A percentile compares a stretch with the other conserved stretches of the same genome.
phyloP scores from a whole-genome alignment of 345 rosid genomes.

The Gossypium anomalum region DNA sequence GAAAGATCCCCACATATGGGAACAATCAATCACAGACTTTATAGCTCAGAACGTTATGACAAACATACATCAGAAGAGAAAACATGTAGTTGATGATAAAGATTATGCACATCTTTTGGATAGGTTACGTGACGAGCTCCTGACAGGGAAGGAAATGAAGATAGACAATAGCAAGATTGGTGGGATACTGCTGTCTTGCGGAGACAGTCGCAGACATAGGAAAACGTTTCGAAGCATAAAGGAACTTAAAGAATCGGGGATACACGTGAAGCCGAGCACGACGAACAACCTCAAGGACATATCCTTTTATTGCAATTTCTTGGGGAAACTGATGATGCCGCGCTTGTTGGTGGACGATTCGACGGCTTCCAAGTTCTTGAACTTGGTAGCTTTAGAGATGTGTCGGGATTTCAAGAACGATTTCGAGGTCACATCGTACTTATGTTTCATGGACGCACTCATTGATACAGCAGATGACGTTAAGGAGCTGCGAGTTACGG shows the following conservation, averaged over 20 bases:
- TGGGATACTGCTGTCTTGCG: neutral
- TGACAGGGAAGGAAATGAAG: neutral
- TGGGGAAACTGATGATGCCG: neutral
- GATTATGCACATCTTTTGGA: conserved; percentile 21
- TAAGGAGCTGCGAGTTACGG: neutral
- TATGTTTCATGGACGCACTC: conserved; percentile 12
- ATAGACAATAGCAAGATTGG: neutral
- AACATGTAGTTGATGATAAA: neutral
- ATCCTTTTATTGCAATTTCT: neutral
- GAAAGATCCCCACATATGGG: neutral
- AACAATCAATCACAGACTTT: neutral
- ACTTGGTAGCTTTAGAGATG: conserved; percentile 17
- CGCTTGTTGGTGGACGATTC: conserved; percentile 9
- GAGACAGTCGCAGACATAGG: neutral
- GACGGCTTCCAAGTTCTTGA: conserved; percentile 9
- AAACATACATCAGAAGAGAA: neutral
- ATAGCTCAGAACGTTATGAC: neutral
- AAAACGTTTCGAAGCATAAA: neutral
- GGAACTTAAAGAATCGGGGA: conserved; percentile 2
- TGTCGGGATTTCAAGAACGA: conserved; percentile 9
- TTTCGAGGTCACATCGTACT: conserved; percentile 3
- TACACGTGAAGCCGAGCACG: neutral
- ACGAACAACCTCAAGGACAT: neutral
- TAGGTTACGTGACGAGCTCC: neutral
- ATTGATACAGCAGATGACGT: conserved; percentile 14